Conservation (phyloP, 2,329 filamentous ascomycete species). For the Colletotrichum gloeosporioides region DNA sequence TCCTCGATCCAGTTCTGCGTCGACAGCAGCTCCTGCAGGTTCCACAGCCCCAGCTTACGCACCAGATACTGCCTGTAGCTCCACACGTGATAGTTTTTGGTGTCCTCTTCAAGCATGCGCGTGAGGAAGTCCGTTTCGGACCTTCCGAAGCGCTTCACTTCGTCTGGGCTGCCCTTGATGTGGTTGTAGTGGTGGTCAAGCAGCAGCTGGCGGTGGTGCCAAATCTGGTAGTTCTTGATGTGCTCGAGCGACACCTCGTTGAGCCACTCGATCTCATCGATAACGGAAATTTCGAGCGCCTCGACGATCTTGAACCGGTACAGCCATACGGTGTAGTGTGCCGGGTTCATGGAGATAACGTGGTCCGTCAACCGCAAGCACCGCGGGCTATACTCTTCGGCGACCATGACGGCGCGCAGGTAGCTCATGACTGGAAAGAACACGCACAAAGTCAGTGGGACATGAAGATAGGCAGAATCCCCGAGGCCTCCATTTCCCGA, state of each 20-base stretch:
- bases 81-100: conserved; percentile 99
- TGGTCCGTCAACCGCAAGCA: conserved; percentile 84
- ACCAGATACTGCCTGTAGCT: conserved; percentile 83
- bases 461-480: not conserved
- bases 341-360: conserved; percentile 91
- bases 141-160: conserved; percentile 61
- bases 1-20: conserved; percentile 75
- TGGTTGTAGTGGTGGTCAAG: conserved; percentile 62
- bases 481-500: not conserved
- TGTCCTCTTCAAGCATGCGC: conserved; percentile 81
- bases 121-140: conserved; percentile 79
- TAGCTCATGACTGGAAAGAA: conserved; percentile 76
- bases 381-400: conserved; percentile 81
- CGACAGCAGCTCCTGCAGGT: conserved; percentile 72
- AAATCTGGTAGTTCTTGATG: conserved; percentile 99
- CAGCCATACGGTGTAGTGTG: conserved; percentile 98
- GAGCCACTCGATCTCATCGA: conserved; percentile 82
- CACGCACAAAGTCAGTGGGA: not conserved
- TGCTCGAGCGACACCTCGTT: conserved; percentile 82
- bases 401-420: conserved; percentile 90
- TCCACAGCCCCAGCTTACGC: conserved; percentile 71
- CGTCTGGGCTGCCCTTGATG: conserved; percentile 58
- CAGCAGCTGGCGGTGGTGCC: conserved; percentile 76
- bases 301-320: conserved; percentile 85
- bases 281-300: conserved; percentile 67